phyloP scores from a whole-genome alignment of 345 rosid species.

The Eucalyptus tenuipes region DNA sequence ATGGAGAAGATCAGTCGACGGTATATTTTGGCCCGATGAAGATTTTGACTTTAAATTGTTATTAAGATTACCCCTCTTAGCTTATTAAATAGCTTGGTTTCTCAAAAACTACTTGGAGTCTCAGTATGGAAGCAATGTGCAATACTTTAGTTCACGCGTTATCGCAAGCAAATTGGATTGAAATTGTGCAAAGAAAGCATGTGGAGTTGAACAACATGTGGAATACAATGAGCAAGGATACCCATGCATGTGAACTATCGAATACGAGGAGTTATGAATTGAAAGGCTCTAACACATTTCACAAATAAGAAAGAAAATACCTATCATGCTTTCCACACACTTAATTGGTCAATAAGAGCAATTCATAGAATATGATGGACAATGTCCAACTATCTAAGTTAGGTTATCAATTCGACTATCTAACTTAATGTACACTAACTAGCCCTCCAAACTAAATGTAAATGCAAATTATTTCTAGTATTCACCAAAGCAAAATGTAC shows the following conservation, averaged over 20 bases:
- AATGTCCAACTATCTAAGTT: neutral
- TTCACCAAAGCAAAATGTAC: neutral
- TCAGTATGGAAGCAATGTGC: too few relatives aligned
- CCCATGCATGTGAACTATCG: fast-evolving
- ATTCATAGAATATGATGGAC: fast-evolving
- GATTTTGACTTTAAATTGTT: too few relatives aligned
- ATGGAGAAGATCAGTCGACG: too few relatives aligned
- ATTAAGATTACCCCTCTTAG: neutral
- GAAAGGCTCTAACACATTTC: neutral
- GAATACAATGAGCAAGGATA: neutral
- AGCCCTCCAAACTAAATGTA: neutral
- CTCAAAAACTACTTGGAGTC: neutral
- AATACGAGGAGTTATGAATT: neutral
- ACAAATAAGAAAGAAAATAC: too few relatives aligned
- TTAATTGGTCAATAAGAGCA: neutral
- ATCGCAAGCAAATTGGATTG: neutral
- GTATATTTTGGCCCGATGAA: too few relatives aligned
- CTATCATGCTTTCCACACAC: neutral
- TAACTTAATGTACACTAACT: neutral
- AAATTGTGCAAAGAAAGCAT: neutral
- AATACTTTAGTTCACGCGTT: neutral
- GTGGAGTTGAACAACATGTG: neutral
- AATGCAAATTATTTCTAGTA: neutral
- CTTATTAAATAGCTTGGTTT: neutral
- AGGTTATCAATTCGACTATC: neutral